These are phyloP conservation scores for Aspergillus fischeri DNA, from an alignment of 2,329 filamentous ascomycete genomes.

Conservation along the genomic window DNA sequence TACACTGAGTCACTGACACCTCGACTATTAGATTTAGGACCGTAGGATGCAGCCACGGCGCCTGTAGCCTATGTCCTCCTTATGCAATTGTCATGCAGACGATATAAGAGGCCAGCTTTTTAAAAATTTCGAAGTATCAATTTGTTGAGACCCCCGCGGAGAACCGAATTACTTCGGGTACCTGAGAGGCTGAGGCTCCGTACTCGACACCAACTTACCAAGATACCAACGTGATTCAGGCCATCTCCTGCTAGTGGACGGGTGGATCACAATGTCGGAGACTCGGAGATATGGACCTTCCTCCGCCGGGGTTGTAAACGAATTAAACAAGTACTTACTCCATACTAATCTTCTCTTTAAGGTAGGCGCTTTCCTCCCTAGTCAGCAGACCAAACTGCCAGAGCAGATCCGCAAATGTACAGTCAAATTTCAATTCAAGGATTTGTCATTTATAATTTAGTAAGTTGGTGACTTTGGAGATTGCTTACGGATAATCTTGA, in stretches of 20 bases:
- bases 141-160: background rate
- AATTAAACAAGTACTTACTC: background rate
- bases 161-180: background rate
- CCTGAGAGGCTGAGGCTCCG: background rate
- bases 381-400: background rate
- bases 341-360: background rate
- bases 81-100: constrained; percentile 1
- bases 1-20: constrained; percentile 2
- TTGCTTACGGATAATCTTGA: background rate
- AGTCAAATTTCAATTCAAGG: background rate
- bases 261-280: background rate
- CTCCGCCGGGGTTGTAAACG: background rate
- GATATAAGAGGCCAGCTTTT: background rate
- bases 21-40: background rate
- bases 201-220: background rate
- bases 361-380: background rate
- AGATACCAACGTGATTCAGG: background rate
- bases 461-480: background rate
- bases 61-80: background rate
- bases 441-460: background rate
- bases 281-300: background rate
- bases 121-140: background rate
- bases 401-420: background rate
- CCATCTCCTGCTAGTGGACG: background rate
- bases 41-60: background rate